Conservation (phyloP, 1,284 basidiomycete species). For the Heterobasidion occidentale region DNA sequence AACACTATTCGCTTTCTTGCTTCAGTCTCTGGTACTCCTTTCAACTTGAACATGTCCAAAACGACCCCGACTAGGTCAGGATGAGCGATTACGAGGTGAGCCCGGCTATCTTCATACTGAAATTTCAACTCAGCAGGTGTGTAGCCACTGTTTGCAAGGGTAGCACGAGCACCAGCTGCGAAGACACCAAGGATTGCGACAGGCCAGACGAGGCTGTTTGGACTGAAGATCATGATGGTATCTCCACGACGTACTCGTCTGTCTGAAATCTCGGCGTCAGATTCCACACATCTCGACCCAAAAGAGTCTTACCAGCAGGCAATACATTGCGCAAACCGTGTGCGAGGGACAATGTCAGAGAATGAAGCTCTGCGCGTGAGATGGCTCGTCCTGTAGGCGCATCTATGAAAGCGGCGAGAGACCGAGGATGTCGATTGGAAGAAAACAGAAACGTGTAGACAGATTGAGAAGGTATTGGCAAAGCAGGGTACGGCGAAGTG, state of each 20-base stretch:
- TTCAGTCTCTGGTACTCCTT: conserved; percentile 18
- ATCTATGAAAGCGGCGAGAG: conserved; percentile 56
- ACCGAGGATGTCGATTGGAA: not conserved
- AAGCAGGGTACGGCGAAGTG: conserved; percentile 4
- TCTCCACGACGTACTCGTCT: conserved; percentile 25
- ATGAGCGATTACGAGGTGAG: conserved; percentile 34
- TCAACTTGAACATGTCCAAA: conserved; percentile 21
- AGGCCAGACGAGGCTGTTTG: conserved; percentile 39
- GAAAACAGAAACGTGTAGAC: conserved; percentile 17
- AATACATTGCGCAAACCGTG: conserved; percentile 34
- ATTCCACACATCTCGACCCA: not conserved
- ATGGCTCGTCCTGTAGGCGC: conserved; percentile 48
- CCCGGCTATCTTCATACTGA: conserved; percentile 30
- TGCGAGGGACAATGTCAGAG: conserved; percentile 48
- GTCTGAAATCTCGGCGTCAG: not conserved
- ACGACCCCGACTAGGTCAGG: conserved; percentile 27
- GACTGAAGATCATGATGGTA: conserved; percentile 29
- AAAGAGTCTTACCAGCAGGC: conserved; percentile 6
- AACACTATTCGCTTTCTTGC: conserved; percentile 21
- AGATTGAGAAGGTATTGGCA: conserved; percentile 7
- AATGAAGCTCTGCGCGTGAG: conserved; percentile 46
- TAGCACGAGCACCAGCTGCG: conserved; percentile 25
- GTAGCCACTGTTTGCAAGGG: conserved; percentile 29
- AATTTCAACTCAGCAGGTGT: conserved; percentile 22
- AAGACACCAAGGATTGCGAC: conserved; percentile 28